Evolutionary conservation across 371 early-diverging fungal genomes (phyloP), one percentile per base, ranked within the genome.

Genomic region (Mortierella sp.): DNA sequence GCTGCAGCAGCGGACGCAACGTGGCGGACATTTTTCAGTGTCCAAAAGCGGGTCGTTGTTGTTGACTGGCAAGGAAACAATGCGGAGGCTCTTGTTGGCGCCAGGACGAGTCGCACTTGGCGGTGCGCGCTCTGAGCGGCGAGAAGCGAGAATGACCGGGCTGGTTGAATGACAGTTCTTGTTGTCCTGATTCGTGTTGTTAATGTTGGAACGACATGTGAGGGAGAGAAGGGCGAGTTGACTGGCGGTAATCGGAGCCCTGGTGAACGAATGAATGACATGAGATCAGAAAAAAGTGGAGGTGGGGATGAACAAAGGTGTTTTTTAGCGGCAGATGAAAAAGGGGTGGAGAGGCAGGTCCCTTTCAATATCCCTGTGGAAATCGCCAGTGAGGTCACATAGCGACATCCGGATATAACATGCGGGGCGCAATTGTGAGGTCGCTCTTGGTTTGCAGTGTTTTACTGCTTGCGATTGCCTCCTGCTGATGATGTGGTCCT

Each of bases 1-100:
- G 57, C 50, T 46, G 81, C 54, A 37, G 69, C 71, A 26, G 61
- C 67, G 34, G 67, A 40, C 3, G 67, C 40, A 40, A 64, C 34
- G 34, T 24, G 21, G 67, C 67, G 67, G 2, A 37, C 40, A 64
- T 64, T 64, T 19, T 19, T 21, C 10, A 37, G 67, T 64, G 67
- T 40, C 67, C 67, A 64, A 34, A 40, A 21, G 34, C 24, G 24
- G 21, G 21, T 24, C 19, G 40, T 16, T 34, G 10, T 24, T 8
- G 67, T 14, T 6, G 40, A 37, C 0, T 37, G 67, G 10, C 34
- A 16, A 9, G 19, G 24, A 24, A 64, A 34, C 34, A 64, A 64
- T 3, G 10, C 67, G 2, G 67, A 37, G 40, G 67, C 67, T 64
- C 67, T 64, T 24, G 67, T 64, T 37, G 67, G 67, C 19, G 37